phyloP scores from a whole-genome alignment of 129 eudicot genomes.

The Mikania micrantha region DNA sequence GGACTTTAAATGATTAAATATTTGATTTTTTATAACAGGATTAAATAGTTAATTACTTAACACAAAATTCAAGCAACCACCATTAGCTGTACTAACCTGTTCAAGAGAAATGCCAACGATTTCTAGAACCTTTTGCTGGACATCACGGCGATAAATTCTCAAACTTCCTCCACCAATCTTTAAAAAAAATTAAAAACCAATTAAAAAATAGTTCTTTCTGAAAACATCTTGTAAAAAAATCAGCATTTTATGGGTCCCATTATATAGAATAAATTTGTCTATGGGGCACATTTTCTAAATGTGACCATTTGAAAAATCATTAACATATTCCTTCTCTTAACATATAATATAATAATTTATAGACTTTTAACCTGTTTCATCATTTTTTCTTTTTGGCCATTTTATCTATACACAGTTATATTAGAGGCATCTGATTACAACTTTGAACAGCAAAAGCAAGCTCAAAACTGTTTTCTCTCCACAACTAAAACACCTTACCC shows the following conservation, averaged over 20 bases:
- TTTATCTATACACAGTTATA: neutral
- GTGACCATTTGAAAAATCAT: neutral
- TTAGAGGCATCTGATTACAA: neutral
- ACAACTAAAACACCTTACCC: too few relatives aligned
- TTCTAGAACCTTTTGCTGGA: constrained; percentile 90
- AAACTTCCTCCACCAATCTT: constrained; percentile 99
- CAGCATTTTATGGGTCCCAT: neutral
- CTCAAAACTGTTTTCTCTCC: neutral
- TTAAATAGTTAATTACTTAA: neutral
- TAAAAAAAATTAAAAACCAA: neutral
- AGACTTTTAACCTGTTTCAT: neutral
- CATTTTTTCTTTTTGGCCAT: neutral
- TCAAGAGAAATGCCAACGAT: constrained; percentile 79
- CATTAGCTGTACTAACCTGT: constrained; percentile 44
- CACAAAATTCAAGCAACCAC: neutral
- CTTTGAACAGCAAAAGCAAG: neutral
- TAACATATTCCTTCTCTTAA: neutral
- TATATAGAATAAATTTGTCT: neutral
- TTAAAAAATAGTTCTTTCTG: neutral
- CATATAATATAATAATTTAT: neutral
- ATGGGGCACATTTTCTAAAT: neutral
- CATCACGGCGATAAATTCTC: constrained; percentile 84
- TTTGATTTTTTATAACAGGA: too few relatives aligned
- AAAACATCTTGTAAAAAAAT: neutral
- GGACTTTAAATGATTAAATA: neutral